These are phyloP conservation scores for Mycena galericulata DNA, from an alignment of 768 basidiomycete genomes.

Conservation along the genomic window DNA sequence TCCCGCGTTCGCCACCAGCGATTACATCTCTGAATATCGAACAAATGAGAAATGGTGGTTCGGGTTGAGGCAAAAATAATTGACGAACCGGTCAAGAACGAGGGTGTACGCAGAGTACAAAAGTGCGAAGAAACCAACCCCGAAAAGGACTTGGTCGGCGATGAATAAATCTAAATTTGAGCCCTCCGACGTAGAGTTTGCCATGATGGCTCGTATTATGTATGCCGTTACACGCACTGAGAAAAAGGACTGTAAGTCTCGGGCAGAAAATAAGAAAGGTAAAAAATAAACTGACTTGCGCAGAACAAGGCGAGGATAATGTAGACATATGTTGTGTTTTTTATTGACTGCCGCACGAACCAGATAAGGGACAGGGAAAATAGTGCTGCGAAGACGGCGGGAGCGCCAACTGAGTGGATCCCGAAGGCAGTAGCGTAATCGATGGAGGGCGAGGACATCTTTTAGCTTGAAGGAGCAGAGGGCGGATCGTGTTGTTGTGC, in stretches of 20 bases:
- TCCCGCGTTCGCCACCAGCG: constrained; percentile 24
- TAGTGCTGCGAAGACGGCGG: constrained; percentile 49
- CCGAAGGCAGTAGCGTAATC: constrained; percentile 50
- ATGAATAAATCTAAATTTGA: constrained; percentile 49
- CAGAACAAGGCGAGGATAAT: constrained; percentile 52
- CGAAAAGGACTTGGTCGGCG: constrained; percentile 52
- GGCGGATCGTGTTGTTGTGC: background rate
- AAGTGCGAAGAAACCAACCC: constrained; percentile 57
- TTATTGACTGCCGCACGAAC: constrained; percentile 47
- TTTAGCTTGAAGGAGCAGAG: background rate
- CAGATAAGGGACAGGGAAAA: constrained; percentile 47
- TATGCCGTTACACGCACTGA: constrained; percentile 57
- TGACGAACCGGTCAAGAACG: constrained; percentile 54
- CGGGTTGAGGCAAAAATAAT: constrained; percentile 11
- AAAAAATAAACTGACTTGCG: constrained; percentile 43
- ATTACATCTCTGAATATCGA: constrained; percentile 36
- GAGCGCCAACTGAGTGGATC: constrained; percentile 48
- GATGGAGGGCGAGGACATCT: constrained; percentile 11
- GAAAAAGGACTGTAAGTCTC: background rate
- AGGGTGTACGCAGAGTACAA: constrained; percentile 56
- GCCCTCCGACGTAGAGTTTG: constrained; percentile 45
- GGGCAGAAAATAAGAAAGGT: background rate
- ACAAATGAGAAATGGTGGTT: too few species aligned
- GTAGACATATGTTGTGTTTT: constrained; percentile 49
- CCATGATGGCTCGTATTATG: constrained; percentile 52